Base-by-base conservation (phyloP, 2,329 filamentous ascomycete species). In the Cryphonectria naterciae region DNA sequence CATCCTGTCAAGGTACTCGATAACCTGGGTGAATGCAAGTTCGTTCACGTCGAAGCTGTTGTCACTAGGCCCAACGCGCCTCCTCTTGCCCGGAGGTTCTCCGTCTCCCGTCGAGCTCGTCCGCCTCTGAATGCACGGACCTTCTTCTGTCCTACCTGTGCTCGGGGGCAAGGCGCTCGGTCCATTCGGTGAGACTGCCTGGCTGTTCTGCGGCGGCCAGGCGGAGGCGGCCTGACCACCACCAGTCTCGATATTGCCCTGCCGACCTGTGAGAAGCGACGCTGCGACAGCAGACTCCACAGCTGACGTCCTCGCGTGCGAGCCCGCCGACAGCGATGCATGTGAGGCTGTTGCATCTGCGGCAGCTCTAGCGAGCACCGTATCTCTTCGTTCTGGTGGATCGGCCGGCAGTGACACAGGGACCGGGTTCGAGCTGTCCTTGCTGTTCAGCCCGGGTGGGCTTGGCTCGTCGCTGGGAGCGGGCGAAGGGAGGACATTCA, bases 381-480 rank as follows among this genome's bases (percentile, higher is more conserved):
- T n/a, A 11, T 43, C 60, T 43, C 73, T 58, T 17, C n/a, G 60
- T 41, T 56, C 35, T 39, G 68, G 67, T 13, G 68, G 15, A 10
- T 68, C 71, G 72, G 75, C 35, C n/a, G 58, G 35, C 39, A 75
- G 76, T 73, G 77, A 75, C 77, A 76, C 70, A 73, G 75, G 61
- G 32, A 58, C 41, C 67, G 72, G 69, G 74, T 76, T 75, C 73
- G 83, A 77, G 75, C 80, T 81, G 71, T 82, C 77, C 76, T 75
- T 72, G 74, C 77, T 65, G 69, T 75, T 78, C 72, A 80, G 76
- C 70, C 80, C 72, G 73, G 78, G 78, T 35, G 86, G 86, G 75
- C 86, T 88, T 22, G 83, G 81, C 72, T 90, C 88, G 74, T 91
- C 87, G 77, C 88, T 92, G 15, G 87, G 85, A 17, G 89, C 85